Base-by-base conservation (phyloP, 2,329 filamentous ascomycete genomes). In the Cordyceps cateniannulata region DNA sequence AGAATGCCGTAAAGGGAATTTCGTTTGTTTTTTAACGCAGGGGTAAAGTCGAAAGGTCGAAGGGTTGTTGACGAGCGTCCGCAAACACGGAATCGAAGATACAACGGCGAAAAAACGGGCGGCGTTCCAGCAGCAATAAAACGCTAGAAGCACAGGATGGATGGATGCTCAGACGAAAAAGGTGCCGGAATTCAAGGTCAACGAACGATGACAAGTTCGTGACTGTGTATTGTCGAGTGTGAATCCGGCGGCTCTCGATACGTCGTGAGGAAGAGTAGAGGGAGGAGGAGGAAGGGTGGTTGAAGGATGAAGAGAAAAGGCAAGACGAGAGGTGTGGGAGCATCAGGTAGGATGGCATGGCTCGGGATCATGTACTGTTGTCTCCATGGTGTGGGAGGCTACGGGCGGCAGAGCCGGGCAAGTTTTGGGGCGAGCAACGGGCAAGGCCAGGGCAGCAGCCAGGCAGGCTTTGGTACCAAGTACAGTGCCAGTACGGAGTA, bases 131-230 rank as follows among this genome's bases (percentile, higher is more conserved):
- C 59, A 61, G 58, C 58, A 55, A 44, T 44, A 38, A 67, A 65
- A 69, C 71, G 69, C 63, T 62, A 64, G 62, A 63, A 67, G 63
- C 64, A 65, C 62, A 62, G 24, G 20, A 42, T n/a, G 38, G 29
- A 35, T 35, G 10, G 40, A 62, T 20, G 54, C 69, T 73, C 69
- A 69, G 69, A 69, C 68, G 68, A 71, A 64, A 59, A 65, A 42
- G 32, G 40, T 63, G 68, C 69, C 69, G 62, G 68, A 71, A 71
- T 67, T 67, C 70, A 63, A 59, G 51, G 66, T 70, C 69, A 63
- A 71, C 68, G 69, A 69, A 70, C 65, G 54, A 57, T 63, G 63
- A 63, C 63, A 60, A 62, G 54, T 58, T 62, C 55, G 54, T 14
- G 60, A 59, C 54, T 10, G 20, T 10, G 3, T n/a, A 55, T 62